Percentiles rank a stretch among this genome's conserved stretches.
phyloP scores from a whole-genome alignment of 768 basidiomycete species.

The Pleurotus tuoliensis region DNA sequence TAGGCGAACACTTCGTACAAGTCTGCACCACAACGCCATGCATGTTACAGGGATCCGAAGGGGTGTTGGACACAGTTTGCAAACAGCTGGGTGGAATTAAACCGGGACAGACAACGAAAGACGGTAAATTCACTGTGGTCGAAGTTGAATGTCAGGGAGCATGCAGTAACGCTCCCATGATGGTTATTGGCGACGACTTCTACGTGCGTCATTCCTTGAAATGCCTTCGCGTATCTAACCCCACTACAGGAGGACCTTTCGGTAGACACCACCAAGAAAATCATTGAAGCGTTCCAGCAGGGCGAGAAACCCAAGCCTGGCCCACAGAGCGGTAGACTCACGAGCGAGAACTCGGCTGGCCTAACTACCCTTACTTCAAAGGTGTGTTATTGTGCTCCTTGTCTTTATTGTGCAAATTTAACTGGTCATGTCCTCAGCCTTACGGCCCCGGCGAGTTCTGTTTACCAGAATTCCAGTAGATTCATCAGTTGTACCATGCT shows the following conservation, averaged over 20 bases:
- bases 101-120: slow-evolving; percentile 89
- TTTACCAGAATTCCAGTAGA: slow-evolving; percentile 77
- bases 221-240: slow-evolving; percentile 10
- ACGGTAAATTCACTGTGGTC: slow-evolving; percentile 95
- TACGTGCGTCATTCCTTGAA: slow-evolving; percentile 55
- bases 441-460: slow-evolving; percentile 94
- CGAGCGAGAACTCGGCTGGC: slow-evolving; percentile 92
- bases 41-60: slow-evolving; percentile 89
- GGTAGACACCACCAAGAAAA: slow-evolving; percentile 66
- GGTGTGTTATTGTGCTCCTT: slow-evolving; percentile 37
- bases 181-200: slow-evolving; percentile 94
- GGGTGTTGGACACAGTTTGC: slow-evolving; percentile 83
- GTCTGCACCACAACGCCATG: slow-evolving; percentile 99
- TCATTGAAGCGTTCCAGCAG: slow-evolving; percentile 74
- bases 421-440: slow-evolving; percentile 47
- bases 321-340: slow-evolving; percentile 82
- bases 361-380: slow-evolving; percentile 78
- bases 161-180: slow-evolving; percentile 97
- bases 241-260: slow-evolving; percentile 76
- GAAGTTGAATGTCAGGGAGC: slow-evolving; percentile 99
- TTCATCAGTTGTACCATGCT: background rate
- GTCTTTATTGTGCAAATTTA: background rate
- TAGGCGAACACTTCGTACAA: slow-evolving; percentile 92
- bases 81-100: slow-evolving; percentile 78
- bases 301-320: slow-evolving; percentile 92